Percentiles rank a stretch among this genome's conserved stretches.
phyloP scores from a whole-genome alignment of 768 basidiomycete species.

The Auriscalpium microsporum region DNA sequence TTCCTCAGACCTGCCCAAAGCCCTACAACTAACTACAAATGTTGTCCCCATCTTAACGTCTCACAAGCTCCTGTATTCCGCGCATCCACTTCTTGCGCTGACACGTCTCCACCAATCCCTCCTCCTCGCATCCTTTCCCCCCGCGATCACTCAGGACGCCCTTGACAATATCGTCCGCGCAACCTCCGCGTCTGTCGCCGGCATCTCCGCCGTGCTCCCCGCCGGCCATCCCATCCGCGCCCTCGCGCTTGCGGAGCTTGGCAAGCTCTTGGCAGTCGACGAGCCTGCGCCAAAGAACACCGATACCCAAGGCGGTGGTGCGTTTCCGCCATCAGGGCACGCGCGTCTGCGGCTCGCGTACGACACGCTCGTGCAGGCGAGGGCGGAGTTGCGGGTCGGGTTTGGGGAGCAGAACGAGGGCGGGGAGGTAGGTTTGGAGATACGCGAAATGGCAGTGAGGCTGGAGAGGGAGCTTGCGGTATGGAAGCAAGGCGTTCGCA shows the following conservation, averaged over 20 bases:
- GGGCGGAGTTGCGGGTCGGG: constrained; percentile 53
- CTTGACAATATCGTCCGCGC: constrained; percentile 59
- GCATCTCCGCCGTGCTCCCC: constrained; percentile 43
- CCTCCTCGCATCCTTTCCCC: constrained; percentile 43
- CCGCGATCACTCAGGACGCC: constrained; percentile 33
- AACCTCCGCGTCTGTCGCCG: constrained; percentile 45
- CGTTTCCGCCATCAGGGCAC: constrained; percentile 63
- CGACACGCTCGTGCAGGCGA: constrained; percentile 54
- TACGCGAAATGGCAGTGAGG: constrained; percentile 49
- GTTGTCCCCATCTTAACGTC: constrained; percentile 57
- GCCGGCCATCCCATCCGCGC: constrained; percentile 73
- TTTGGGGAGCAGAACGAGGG: constrained; percentile 68
- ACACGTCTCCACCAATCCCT: constrained; percentile 64
- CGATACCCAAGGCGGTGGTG: constrained; percentile 5
- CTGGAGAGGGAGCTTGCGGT: constrained; percentile 67
- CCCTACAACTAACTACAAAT: constrained; percentile 52
- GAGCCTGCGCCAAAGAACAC: constrained; percentile 42
- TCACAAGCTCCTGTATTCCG: constrained; percentile 50
- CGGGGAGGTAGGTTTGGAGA: constrained; percentile 57
- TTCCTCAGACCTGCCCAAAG: constrained; percentile 25
- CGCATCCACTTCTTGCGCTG: constrained; percentile 73
- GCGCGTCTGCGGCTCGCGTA: constrained; percentile 54
- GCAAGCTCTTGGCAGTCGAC: constrained; percentile 74
- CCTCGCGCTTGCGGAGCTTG: constrained; percentile 68
- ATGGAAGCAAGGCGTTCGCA: constrained; percentile 57